phyloP scores from a whole-genome alignment of 495 filamentous ascomycete species.

The Penicillium egyptiacum region DNA sequence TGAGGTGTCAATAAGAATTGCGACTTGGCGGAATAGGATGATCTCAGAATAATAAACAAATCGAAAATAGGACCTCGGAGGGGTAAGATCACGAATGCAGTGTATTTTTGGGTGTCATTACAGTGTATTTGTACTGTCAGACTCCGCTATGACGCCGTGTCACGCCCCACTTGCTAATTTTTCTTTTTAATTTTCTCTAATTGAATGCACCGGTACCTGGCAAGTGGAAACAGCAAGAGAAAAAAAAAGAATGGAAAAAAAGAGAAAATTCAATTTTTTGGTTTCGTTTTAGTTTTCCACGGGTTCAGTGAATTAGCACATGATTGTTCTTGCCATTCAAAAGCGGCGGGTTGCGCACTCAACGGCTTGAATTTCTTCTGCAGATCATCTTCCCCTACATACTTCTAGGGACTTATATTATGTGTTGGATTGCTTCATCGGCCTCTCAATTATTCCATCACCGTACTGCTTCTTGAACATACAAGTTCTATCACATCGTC shows the following conservation, averaged over 20 bases:
- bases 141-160: conserved; percentile 20
- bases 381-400: conserved; percentile 4
- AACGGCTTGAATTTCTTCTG: background rate
- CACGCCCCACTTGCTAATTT: conserved; percentile 9
- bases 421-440: conserved; percentile 29
- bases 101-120: background rate
- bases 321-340: conserved; percentile 26
- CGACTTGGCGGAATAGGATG: background rate
- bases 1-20: background rate
- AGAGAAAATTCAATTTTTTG: conserved; percentile 13
- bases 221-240: background rate
- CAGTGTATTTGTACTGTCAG: conserved; percentile 7
- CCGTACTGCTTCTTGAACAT: conserved; percentile 33
- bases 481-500: conserved; percentile 8
- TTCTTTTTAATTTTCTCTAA: conserved; percentile 9
- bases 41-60: conserved; percentile 13
- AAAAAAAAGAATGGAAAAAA: conserved; percentile 2
- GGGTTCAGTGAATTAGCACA: conserved; percentile 30
- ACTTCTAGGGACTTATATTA: conserved; percentile 18
- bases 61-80: conserved; percentile 6
- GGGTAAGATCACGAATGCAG: conserved; percentile 3
- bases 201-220: conserved; percentile 13
- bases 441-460: conserved; percentile 29
- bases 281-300: conserved; percentile 24
- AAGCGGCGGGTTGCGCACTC: conserved; percentile 14